A percentile compares a stretch with the other conserved stretches of the same genome.
phyloP scores from a whole-genome alignment of 192 early-diverging fungal species.

The Pilobolus umbonatus region DNA sequence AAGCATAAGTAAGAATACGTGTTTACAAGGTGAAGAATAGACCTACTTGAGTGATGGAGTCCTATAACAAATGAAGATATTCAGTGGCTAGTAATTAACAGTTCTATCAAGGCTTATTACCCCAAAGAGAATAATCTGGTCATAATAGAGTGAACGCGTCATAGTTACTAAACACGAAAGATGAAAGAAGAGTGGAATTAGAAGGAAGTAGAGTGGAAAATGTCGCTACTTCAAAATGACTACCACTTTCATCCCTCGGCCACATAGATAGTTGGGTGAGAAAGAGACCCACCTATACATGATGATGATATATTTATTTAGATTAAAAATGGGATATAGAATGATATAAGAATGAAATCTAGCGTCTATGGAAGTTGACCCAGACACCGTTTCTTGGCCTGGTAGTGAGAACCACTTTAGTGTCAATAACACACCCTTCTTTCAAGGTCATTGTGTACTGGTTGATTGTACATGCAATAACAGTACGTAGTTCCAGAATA shows the following conservation, averaged over 20 bases:
- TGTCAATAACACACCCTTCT: slow-evolving; percentile 21
- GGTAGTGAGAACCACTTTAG: slow-evolving; percentile 29
- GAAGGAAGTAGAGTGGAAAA: too few species aligned
- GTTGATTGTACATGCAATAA: slow-evolving; percentile 24
- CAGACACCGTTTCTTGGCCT: slow-evolving; percentile 32
- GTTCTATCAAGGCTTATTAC: background rate
- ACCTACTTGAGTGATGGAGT: slow-evolving; percentile 47
- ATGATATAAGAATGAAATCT: too few species aligned
- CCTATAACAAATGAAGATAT: slow-evolving; percentile 12
- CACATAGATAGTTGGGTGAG: too few species aligned
- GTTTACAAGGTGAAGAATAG: background rate
- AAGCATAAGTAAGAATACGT: background rate
- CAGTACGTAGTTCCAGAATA: slow-evolving; percentile 27
- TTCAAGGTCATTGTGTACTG: slow-evolving; percentile 19
- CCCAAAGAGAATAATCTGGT: slow-evolving; percentile 25
- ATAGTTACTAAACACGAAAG: too few species aligned
- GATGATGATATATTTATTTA: too few species aligned
- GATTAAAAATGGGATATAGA: too few species aligned
- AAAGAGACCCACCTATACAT: too few species aligned
- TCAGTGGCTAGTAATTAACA: background rate
- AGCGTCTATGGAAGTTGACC: slow-evolving; percentile 21
- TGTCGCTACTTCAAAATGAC: too few species aligned
- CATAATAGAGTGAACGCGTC: slow-evolving; percentile 3
- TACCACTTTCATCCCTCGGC: too few species aligned
- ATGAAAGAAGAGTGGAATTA: too few species aligned